Evolutionary conservation across 352 stramenopile species (phyloP), one percentile per base, ranked within the genome.

Genomic region (Phytophthora constricta): DNA sequence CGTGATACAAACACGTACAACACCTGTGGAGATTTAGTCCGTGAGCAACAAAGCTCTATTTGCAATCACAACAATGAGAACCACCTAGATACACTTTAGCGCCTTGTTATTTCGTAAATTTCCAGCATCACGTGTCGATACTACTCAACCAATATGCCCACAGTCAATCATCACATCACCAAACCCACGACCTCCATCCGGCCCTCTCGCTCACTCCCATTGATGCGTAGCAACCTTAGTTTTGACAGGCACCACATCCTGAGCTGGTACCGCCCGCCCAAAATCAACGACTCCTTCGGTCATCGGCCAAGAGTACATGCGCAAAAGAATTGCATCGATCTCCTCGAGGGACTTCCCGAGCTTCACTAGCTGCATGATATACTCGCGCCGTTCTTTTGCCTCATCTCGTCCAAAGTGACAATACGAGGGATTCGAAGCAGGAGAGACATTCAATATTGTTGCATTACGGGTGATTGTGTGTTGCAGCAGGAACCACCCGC

Each of bases 311-410:
- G 43, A 42, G 17, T 71, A 70, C 62, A 74, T 71, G 13, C 67
- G 61, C 61, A 60, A 26, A 20, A 70, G 37, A 37, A 71, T 70
- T 19, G 33, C 55, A 28, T 74, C 55, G 23, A 71, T 70, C 20
- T 74, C 67, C 33, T 67, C 55, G 26, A 74, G 2, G 19, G 67
- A 67, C 25, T 74, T 70, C n/a, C 62, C 67, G 1, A 74, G 49
- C 22, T 49, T 51, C 2, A 64, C 49, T 22, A 74, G 43, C 61
- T 60, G 56, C 61, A 74, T 61, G 31, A 74, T 67, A 42, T 71
- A 52, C 19, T 61, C 55, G 7, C 50, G 54, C 4, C 61, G 66
- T n/a, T 67, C 60, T 50, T 63, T 66, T 7, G 41, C 42, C 34
- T 74, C 53, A 16, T 47, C 8, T 22, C 65, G 25, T 0, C 22